Evolutionary conservation across 352 stramenopile species (phyloP).

Genomic region (Pythium brassicae): DNA sequence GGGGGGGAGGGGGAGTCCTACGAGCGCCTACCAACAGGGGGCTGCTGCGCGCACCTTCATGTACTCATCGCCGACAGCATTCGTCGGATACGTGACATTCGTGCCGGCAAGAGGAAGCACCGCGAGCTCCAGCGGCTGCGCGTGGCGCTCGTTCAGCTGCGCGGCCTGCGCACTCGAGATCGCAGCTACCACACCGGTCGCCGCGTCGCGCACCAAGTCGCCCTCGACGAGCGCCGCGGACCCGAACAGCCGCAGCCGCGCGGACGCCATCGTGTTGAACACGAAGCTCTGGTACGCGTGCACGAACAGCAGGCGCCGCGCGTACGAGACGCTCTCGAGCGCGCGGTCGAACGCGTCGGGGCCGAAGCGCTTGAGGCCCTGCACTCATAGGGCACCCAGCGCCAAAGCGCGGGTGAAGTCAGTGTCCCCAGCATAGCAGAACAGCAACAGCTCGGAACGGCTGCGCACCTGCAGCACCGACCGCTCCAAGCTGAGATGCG

Average conservation of each 20-base stretch:
- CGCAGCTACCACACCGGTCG: slow-evolving; percentile 21
- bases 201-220: slow-evolving; percentile 39
- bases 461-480: slow-evolving; percentile 46
- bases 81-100: slow-evolving; percentile 39
- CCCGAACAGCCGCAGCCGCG: slow-evolving; percentile 36
- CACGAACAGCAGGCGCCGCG: slow-evolving; percentile 64
- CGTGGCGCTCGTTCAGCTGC: slow-evolving; percentile 27
- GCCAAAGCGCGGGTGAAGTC: too few relatives aligned
- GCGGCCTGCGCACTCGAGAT: slow-evolving; percentile 31
- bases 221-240: slow-evolving; percentile 36
- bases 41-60: slow-evolving; percentile 24
- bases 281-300: slow-evolving; percentile 78
- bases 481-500: slow-evolving; percentile 39
- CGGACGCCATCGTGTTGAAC: slow-evolving; percentile 64
- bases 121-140: slow-evolving; percentile 30
- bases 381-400: background rate
- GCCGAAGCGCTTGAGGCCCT: slow-evolving; percentile 60
- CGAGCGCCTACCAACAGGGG: too few relatives aligned
- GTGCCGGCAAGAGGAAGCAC: slow-evolving; percentile 57
- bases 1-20: too few relatives aligned
- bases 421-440: too few relatives aligned
- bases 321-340: slow-evolving; percentile 45
- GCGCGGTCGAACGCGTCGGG: slow-evolving; percentile 45
- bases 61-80: slow-evolving; percentile 38
- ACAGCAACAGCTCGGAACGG: background rate